Conservation (phyloP, 805 yeast genomes). For the Ogataea corticis region DNA sequence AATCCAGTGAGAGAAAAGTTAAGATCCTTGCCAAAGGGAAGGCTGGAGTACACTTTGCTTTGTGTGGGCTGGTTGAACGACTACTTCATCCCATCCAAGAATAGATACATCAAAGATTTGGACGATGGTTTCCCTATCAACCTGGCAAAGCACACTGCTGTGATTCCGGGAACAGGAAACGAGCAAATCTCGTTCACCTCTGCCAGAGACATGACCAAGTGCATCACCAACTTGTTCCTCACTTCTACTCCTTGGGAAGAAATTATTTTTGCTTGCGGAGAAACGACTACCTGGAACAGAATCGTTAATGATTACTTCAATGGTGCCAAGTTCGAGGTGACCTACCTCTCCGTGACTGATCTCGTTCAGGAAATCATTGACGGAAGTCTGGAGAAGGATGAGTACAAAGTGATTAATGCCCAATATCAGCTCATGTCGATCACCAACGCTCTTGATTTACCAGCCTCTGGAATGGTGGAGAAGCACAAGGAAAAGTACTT, state of each 20-base stretch:
- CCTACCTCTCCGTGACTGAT: slow-evolving; percentile 1
- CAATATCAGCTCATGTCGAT: slow-evolving; percentile 1
- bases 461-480: background rate
- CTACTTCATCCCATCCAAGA: slow-evolving; percentile 2
- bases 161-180: slow-evolving; percentile 1
- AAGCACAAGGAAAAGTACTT: slow-evolving; percentile 5
- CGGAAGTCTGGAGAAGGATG: background rate
- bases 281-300: slow-evolving; percentile 1
- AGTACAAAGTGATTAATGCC: slow-evolving; percentile 1
- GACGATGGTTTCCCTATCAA: slow-evolving; percentile 2
- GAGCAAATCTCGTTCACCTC: background rate
- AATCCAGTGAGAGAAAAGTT: slow-evolving; percentile 1
- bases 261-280: slow-evolving; percentile 1
- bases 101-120: slow-evolving; percentile 4
- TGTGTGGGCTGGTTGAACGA: slow-evolving; percentile 3
- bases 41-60: background rate
- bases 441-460: background rate
- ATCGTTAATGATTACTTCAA: background rate
- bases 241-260: slow-evolving; percentile 2
- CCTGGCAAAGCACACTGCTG: background rate
- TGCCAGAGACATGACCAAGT: slow-evolving; percentile 3
- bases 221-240: slow-evolving; percentile 1
- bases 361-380: background rate
- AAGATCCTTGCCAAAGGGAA: slow-evolving; percentile 2
- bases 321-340: background rate